phyloP scores from a whole-genome alignment of 164 flowering plant genomes.

The Nelumbo lutea region DNA sequence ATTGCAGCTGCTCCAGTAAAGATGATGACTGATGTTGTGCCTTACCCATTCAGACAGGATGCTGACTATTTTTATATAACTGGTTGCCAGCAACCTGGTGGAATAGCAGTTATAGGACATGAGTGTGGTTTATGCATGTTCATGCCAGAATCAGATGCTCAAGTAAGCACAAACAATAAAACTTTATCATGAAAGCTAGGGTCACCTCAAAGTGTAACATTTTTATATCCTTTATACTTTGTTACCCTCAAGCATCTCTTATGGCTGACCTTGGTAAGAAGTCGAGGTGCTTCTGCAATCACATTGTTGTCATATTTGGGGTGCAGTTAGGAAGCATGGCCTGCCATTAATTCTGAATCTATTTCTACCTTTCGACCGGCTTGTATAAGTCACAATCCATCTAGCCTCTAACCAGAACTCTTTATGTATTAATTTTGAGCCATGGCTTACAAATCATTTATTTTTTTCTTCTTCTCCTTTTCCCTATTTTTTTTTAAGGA shows the following conservation, averaged over 20 bases:
- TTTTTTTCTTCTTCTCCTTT: background rate
- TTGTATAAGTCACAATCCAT: no score
- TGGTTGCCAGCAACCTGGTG: conserved; percentile 98
- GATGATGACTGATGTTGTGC: conserved; percentile 98
- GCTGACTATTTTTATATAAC: conserved; percentile 79
- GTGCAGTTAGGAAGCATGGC: no score
- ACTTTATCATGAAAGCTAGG: background rate
- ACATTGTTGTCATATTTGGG: no score
- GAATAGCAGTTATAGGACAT: conserved; percentile 78
- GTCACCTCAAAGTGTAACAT: background rate
- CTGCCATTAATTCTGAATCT: no score
- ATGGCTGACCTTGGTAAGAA: background rate
- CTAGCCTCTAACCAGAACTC: no score
- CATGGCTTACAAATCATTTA: background rate
- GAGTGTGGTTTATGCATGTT: conserved; percentile 95
- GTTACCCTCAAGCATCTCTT: background rate
- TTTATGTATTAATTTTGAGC: background rate
- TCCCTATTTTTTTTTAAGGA: conserved; percentile 39
- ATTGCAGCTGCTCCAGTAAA: conserved; percentile 89
- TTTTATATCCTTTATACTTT: background rate
- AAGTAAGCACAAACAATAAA: conserved; percentile 36
- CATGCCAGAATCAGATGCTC: conserved; percentile 75
- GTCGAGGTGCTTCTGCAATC: background rate
- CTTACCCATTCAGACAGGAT: conserved; percentile 86
- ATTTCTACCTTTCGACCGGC: no score